Percentiles rank a stretch among this genome's conserved stretches.
These are phyloP conservation scores for Syncephalis plumigaleata DNA, from an alignment of 371 early-diverging fungal genomes.

Conservation along the genomic window DNA sequence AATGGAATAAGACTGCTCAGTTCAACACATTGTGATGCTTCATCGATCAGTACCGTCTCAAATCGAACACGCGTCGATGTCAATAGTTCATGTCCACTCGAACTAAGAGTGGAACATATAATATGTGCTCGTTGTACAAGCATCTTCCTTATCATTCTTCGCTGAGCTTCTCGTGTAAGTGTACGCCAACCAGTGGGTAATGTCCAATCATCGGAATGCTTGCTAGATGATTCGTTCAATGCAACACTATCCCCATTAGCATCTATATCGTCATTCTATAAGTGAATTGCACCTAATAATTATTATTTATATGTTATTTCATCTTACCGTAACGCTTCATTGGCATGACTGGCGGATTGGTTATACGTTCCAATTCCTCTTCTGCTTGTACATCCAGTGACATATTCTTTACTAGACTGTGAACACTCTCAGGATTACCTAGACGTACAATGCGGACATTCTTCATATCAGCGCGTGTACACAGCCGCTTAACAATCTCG, in stretches of 20 bases:
- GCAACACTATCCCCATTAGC: neutral
- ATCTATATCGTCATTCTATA: neutral
- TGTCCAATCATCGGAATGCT: constrained; percentile 1
- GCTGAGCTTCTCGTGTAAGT: too few relatives aligned
- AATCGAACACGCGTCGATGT: constrained; percentile 37
- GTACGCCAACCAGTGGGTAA: too few relatives aligned
- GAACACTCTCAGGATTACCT: constrained; percentile 57
- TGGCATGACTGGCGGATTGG: too few relatives aligned
- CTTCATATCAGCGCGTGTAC: neutral
- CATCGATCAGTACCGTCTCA: constrained; percentile 87
- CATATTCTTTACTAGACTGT: constrained; percentile 48
- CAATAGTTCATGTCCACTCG: constrained; percentile 75
- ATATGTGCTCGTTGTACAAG: constrained; percentile 30
- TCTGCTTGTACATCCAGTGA: constrained; percentile 42
- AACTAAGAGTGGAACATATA: constrained; percentile 68
- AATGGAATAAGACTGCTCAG: constrained; percentile 81
- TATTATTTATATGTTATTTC: too few relatives aligned
- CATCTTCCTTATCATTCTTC: too few relatives aligned
- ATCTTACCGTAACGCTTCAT: too few relatives aligned
- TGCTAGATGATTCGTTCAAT: neutral
- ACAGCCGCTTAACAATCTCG: constrained; percentile 70
- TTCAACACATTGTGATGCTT: constrained; percentile 95
- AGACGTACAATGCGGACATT: constrained; percentile 36
- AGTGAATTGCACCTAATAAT: too few relatives aligned
- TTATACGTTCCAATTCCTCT: neutral